Evolutionary conservation across 1,284 basidiomycete genomes (phyloP).

Genomic region (Tranzscheliella williamsii): DNA sequence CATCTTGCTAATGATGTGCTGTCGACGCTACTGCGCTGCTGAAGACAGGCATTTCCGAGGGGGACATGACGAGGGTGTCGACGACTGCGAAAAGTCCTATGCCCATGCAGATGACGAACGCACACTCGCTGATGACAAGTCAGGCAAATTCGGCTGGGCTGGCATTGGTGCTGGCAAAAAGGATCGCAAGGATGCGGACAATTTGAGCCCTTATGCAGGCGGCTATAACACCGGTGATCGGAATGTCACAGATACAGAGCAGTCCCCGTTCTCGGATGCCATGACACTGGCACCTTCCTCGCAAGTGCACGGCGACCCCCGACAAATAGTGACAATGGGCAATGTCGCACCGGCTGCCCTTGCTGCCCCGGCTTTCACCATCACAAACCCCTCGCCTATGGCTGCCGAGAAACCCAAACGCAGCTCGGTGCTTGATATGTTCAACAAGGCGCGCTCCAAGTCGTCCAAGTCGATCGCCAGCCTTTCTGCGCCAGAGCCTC

Average conservation of each 20-base stretch:
- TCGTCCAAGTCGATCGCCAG: slow-evolving; percentile 1
- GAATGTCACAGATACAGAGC: slow-evolving; percentile 1
- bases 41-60: slow-evolving; percentile 37
- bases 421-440: slow-evolving; percentile 17
- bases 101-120: slow-evolving; percentile 32
- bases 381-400: slow-evolving; percentile 24
- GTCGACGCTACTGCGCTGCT: slow-evolving; percentile 36
- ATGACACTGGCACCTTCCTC: slow-evolving; percentile 28
- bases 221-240: slow-evolving; percentile 3
- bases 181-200: slow-evolving; percentile 6
- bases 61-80: slow-evolving; percentile 11
- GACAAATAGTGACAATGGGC: slow-evolving; percentile 8
- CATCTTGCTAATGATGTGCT: slow-evolving; percentile 45
- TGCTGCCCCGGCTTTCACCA: slow-evolving; percentile 10
- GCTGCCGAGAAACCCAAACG: slow-evolving; percentile 17
- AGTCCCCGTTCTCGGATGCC: slow-evolving; percentile 32
- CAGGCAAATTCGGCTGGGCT: slow-evolving; percentile 25
- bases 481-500: neutral
- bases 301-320: slow-evolving; percentile 11
- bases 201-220: slow-evolving; percentile 19
- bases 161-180: slow-evolving; percentile 11
- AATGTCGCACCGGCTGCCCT: neutral
- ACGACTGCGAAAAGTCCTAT: slow-evolving; percentile 20
- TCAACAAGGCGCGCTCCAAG: slow-evolving; percentile 7
- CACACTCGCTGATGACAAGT: slow-evolving; percentile 36